Conservation (phyloP, 441 rosid species). For the Gossypium gossypioides region DNA sequence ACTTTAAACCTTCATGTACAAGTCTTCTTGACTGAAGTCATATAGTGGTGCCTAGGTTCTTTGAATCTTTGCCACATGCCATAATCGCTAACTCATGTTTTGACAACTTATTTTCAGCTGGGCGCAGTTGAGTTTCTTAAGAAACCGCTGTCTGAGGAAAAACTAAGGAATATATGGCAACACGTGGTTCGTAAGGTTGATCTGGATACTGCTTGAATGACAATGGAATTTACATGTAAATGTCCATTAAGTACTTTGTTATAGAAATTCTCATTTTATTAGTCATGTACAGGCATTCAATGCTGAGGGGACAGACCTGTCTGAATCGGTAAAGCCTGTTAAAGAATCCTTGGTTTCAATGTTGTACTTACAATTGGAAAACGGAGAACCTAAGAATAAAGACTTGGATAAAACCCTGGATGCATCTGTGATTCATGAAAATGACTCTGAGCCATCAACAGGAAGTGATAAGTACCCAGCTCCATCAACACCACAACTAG, state of each 20-base stretch:
- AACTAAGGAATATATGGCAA: slow-evolving; percentile 85
- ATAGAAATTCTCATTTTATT: slow-evolving; percentile 17
- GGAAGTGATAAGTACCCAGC: slow-evolving; percentile 55
- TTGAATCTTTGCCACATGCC: neutral
- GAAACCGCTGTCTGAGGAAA: slow-evolving; percentile 74
- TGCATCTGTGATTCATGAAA: slow-evolving; percentile 25
- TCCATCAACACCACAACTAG: slow-evolving; percentile 78
- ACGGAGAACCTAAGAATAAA: slow-evolving; percentile 20
- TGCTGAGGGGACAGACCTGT: slow-evolving; percentile 38
- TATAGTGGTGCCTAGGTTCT: neutral
- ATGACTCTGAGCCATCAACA: slow-evolving; percentile 26
- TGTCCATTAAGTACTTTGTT: neutral
- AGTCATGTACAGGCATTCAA: slow-evolving; percentile 62
- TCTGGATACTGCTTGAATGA: slow-evolving; percentile 6
- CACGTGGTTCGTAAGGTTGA: slow-evolving; percentile 89
- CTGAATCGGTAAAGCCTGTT: slow-evolving; percentile 57
- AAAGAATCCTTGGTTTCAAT: slow-evolving; percentile 59
- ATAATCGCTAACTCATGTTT: slow-evolving; percentile 5
- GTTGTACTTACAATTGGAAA: slow-evolving; percentile 36
- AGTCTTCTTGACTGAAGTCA: neutral
- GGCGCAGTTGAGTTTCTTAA: slow-evolving; percentile 94
- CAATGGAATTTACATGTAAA: neutral
- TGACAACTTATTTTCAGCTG: slow-evolving; percentile 46
- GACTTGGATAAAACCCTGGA: slow-evolving; percentile 21
- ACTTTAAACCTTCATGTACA: neutral